phyloP scores from a whole-genome alignment of 495 filamentous ascomycete genomes.

The Podospora sp. region DNA sequence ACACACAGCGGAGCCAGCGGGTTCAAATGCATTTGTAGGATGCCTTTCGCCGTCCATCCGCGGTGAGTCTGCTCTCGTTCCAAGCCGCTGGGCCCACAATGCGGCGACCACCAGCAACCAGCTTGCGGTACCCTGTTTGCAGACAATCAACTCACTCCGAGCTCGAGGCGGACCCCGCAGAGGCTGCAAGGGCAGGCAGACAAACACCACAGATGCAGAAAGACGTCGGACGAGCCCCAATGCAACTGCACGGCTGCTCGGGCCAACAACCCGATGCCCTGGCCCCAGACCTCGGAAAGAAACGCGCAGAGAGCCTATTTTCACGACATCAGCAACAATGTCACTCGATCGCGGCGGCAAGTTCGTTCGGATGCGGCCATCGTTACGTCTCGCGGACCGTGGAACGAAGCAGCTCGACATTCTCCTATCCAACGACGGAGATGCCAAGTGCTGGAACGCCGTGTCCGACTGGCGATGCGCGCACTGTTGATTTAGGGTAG shows the following conservation, averaged over 20 bases:
- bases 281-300: slow-evolving; percentile 4
- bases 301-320: slow-evolving; percentile 20
- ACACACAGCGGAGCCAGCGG: too few relatives aligned
- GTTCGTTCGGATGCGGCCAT: neutral
- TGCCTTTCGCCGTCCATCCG: too few relatives aligned
- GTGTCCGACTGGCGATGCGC: neutral
- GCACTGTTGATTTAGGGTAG: neutral
- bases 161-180: neutral
- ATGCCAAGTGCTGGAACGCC: neutral
- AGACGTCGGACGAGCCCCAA: slow-evolving; percentile 7
- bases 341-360: neutral
- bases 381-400: neutral
- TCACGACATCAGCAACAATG: slow-evolving; percentile 17
- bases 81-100: neutral
- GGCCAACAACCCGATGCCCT: slow-evolving; percentile 8
- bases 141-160: neutral
- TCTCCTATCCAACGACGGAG: neutral
- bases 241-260: slow-evolving; percentile 16
- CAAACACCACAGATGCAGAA: neutral
- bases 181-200: too few relatives aligned
- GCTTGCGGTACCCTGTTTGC: neutral
- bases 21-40: too few relatives aligned
- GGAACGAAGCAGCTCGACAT: neutral
- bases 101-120: neutral
- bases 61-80: neutral